phyloP scores from a whole-genome alignment of 805 yeast species.

The Myxozyma udenii region DNA sequence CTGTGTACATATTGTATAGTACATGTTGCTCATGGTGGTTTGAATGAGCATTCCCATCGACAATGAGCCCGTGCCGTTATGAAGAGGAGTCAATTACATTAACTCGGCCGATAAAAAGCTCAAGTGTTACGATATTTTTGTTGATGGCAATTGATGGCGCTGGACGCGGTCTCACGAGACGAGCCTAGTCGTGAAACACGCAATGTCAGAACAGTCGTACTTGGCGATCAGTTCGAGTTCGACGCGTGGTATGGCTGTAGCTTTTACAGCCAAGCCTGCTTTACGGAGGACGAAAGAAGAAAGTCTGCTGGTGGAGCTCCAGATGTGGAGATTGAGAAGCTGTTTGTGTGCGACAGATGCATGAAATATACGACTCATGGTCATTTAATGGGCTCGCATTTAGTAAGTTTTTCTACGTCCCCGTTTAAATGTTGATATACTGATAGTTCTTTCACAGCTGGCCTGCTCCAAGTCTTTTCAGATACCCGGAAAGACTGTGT shows the following conservation, averaged over 20 bases:
- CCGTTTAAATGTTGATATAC: not conserved
- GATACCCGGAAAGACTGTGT: slow-evolving; percentile 68
- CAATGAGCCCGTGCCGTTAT: too few species aligned
- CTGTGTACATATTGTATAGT: too few species aligned
- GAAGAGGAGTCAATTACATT: too few species aligned
- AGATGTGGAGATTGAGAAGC: slow-evolving; percentile 31
- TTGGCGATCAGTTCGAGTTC: slow-evolving; percentile 61
- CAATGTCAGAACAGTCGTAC: slow-evolving; percentile 62
- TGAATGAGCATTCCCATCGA: too few species aligned
- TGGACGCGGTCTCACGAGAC: too few species aligned
- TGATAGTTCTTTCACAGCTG: slow-evolving; percentile 43
- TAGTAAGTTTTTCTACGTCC: slow-evolving; percentile 10
- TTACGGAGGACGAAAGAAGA: slow-evolving; percentile 2
- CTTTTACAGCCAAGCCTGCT: not conserved
- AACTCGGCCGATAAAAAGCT: too few species aligned
- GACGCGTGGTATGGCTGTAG: slow-evolving; percentile 87
- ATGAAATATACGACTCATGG: slow-evolving; percentile 67
- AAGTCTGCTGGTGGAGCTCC: not conserved
- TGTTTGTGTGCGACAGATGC: slow-evolving; percentile 77
- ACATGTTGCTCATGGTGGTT: too few species aligned
- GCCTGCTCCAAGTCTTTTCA: slow-evolving; percentile 30
- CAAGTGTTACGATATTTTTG: too few species aligned
- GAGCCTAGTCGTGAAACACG: slow-evolving; percentile 7
- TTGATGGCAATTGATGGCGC: too few species aligned
- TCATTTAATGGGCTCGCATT: slow-evolving; percentile 51